Evolutionary conservation across 345 rosid genomes (phyloP), one percentile per base, ranked within the genome.

Genomic region (Garcia nutans): DNA sequence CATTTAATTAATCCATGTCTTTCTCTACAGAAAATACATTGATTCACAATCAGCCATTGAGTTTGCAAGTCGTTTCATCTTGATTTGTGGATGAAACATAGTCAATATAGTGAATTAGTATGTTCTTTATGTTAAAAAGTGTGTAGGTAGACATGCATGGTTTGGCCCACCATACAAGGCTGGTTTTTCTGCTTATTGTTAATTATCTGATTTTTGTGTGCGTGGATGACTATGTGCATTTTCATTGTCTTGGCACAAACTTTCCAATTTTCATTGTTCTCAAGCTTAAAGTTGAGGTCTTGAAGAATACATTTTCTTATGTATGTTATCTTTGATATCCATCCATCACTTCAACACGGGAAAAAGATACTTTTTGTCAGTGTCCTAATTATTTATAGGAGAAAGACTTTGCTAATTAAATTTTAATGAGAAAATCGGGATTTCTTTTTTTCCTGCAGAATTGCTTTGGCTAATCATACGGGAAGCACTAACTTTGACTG

Each of bases 401-500:
- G 31, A 33, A 20, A 64, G 0, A 16, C 3, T 20, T 41, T 64
- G 6, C 44, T 65, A 10, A 61, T 64, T n/a, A n/a, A 31, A 62
- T 8, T 70, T 45, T 63, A 24, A 70, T n/a, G 3, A 3, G 16
- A 22, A 57, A 20, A 0, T 57, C 13, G 17, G 16, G 19, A 8
- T 17, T 44, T 70, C 0, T 3, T 26, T 24, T 74, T 15, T 7
- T 5, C 49, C 22, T 73, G 74, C 83, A 87, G 89, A 76, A 73
- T 76, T 49, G 78, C 78, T 49, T 75, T 75, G 52, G 57, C 74
- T 5, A 77, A 85, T 67, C 64, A 77, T 45, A 78, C 75, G 3
- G 82, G 77, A 70, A 75, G 76, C 71, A 67, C 59, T 57, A 78
- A 82, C 16, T 68, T 79, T 56, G 89, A 87, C 79, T 85, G 89